phyloP scores from a whole-genome alignment of 345 rosid genomes.

The Litchi chinensis region DNA sequence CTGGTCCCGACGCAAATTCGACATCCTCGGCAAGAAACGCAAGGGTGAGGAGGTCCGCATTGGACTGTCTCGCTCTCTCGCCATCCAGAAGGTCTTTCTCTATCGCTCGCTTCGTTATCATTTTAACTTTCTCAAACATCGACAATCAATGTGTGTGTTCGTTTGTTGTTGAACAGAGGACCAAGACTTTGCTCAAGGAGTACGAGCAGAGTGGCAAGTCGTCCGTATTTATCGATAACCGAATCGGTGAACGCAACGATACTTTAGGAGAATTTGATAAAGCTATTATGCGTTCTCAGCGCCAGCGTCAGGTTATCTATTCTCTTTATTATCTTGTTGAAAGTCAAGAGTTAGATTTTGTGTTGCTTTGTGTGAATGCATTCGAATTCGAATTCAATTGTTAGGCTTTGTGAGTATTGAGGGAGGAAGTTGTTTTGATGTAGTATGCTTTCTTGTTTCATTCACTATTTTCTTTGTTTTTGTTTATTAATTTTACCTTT shows the following conservation, averaged over 20 bases:
- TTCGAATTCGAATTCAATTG: not conserved
- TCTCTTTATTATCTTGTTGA: not conserved
- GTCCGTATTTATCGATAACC: conserved; percentile 71
- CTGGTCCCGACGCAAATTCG: conserved; percentile 87
- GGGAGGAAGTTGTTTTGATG: not conserved
- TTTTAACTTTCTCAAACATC: not conserved
- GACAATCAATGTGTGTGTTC: not conserved
- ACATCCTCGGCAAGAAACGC: conserved; percentile 82
- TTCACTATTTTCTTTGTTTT: not conserved
- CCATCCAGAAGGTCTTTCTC: conserved; percentile 58
- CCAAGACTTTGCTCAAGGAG: conserved; percentile 79
- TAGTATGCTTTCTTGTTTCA: not conserved
- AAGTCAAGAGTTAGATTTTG: not conserved
- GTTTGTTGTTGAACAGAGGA: conserved; percentile 53
- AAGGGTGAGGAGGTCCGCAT: conserved; percentile 83
- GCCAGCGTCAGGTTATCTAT: conserved; percentile 66
- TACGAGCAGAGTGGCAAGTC: conserved; percentile 76
- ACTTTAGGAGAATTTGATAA: conserved; percentile 81
- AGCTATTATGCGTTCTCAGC: conserved; percentile 80
- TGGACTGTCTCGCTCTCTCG: conserved; percentile 66
- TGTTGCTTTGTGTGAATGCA: not conserved
- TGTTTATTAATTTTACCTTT: too few relatives aligned
- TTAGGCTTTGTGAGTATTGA: not conserved
- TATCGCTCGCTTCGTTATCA: not conserved
- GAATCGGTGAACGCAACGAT: conserved; percentile 79